phyloP scores from a whole-genome alignment of 805 yeast genomes.

The Yamadazyma ubonensis region DNA sequence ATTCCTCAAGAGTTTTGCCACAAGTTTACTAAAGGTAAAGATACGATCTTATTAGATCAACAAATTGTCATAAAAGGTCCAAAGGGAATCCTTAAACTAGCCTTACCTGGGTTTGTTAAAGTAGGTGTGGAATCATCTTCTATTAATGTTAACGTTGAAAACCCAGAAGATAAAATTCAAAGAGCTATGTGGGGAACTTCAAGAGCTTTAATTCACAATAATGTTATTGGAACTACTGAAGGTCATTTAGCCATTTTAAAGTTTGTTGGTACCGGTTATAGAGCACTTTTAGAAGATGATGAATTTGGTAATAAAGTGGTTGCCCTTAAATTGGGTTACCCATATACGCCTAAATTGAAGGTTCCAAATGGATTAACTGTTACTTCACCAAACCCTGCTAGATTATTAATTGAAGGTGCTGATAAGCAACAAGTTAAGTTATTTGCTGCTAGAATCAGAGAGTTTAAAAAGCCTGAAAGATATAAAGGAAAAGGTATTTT shows the following conservation, averaged over 20 bases:
- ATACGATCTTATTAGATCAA: constrained; percentile 55
- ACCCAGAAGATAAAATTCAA: constrained; percentile 62
- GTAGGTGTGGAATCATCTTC: constrained; percentile 34
- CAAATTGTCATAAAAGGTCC: constrained; percentile 72
- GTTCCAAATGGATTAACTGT: constrained; percentile 79
- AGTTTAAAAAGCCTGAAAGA: constrained; percentile 93
- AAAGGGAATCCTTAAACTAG: constrained; percentile 61
- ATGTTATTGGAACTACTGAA: constrained; percentile 84
- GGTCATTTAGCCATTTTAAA: constrained; percentile 87
- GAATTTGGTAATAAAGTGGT: constrained; percentile 53
- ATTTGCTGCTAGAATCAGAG: constrained; percentile 86
- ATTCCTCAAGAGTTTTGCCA: constrained; percentile 55
- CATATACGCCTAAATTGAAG: constrained; percentile 70
- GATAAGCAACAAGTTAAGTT: constrained; percentile 84
- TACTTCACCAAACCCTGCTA: constrained; percentile 78
- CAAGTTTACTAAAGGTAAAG: constrained; percentile 64
- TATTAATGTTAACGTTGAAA: constrained; percentile 55
- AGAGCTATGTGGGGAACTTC: constrained; percentile 94
- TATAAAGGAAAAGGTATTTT: constrained; percentile 98
- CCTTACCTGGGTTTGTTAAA: constrained; percentile 70
- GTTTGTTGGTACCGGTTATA: constrained; percentile 95
- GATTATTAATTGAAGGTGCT: constrained; percentile 80
- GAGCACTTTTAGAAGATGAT: constrained; percentile 71
- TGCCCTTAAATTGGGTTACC: constrained; percentile 82
- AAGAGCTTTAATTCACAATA: constrained; percentile 73